Evolutionary conservation across 108 stramenopile genomes (phyloP), one percentile per base, ranked within the genome.

Genomic region (Stephanodiscus minutulus): DNA sequence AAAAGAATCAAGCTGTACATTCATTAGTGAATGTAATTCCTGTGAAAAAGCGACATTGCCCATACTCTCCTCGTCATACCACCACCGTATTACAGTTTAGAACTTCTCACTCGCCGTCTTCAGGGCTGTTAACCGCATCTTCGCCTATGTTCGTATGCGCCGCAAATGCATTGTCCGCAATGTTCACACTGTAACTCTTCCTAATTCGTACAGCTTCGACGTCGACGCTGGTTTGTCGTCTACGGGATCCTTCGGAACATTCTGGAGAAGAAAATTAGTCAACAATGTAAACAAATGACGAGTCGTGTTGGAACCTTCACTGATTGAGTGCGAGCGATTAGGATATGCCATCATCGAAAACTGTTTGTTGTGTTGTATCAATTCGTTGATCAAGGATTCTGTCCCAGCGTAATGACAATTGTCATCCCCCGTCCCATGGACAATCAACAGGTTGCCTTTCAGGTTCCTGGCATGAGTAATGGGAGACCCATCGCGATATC

Each of bases 381-480:
- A 57, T 22, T 78, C 77, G 22, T 78, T 78, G n/a, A 78, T 78
- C 31, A 78, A 46, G 21, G 52, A 59, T 43, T 78, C 77, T 7
- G 77, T 78, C 37, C 77, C 77, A 21, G 77, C 77, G 50, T 78
- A 78, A 52, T 78, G 77, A 41, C 77, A 78, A 53, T 78, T 78
- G 44, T 78, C 77, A 47, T 78, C 77, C 10, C 77, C 77, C 18
- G 77, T 78, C 18, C 77, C 77, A 65, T 78, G 77, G n/a, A 78
- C 77, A 41, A 78, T 61, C 39, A 78, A 35, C 48, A 78, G 52
- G 36, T 78, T 71, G 13, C 77, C 77, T 53, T 71, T 70, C 20
- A 78, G 65, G 49, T 78, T 78, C 60, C 50, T 71, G 20, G 77
- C 77, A 61, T 78, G 70, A 17, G 77, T 78, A 37, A 78, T 78